Evolutionary conservation across 768 basidiomycete genomes (phyloP).

Genomic region (Podaxis sp.): DNA sequence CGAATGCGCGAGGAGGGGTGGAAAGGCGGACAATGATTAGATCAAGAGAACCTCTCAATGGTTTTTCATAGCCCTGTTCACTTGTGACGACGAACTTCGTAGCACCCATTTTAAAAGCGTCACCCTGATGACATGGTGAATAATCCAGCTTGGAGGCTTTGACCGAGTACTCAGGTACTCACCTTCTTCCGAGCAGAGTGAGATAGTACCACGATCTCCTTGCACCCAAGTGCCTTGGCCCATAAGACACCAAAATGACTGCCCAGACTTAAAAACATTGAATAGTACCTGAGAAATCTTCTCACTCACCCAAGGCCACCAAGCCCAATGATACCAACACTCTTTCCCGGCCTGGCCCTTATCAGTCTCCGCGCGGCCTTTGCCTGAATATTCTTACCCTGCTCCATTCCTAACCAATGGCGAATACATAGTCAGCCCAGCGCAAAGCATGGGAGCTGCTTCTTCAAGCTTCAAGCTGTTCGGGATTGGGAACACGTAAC

Average conservation of each 20-base stretch:
- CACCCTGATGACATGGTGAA: slow-evolving; percentile 29
- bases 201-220: slow-evolving; percentile 54
- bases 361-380: neutral
- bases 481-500: slow-evolving; percentile 61
- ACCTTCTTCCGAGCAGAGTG: slow-evolving; percentile 46
- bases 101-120: slow-evolving; percentile 58
- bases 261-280: too few species aligned
- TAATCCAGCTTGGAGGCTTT: neutral
- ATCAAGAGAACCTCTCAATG: slow-evolving; percentile 33
- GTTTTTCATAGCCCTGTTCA: slow-evolving; percentile 37
- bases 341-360: slow-evolving; percentile 51
- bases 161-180: slow-evolving; percentile 1
- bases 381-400: slow-evolving; percentile 21
- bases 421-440: slow-evolving; percentile 61
- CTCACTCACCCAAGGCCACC: slow-evolving; percentile 44
- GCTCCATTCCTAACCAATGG: slow-evolving; percentile 53
- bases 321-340: slow-evolving; percentile 64
- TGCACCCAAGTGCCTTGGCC: slow-evolving; percentile 49
- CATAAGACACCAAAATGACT: slow-evolving; percentile 35
- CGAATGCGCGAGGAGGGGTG: neutral
- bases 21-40: slow-evolving; percentile 44
- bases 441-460: slow-evolving; percentile 66
- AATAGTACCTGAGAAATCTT: neutral
- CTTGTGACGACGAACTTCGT: slow-evolving; percentile 47
- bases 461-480: slow-evolving; percentile 46